phyloP scores from a whole-genome alignment of 306 rosid genomes.

The Vigna mungo region DNA sequence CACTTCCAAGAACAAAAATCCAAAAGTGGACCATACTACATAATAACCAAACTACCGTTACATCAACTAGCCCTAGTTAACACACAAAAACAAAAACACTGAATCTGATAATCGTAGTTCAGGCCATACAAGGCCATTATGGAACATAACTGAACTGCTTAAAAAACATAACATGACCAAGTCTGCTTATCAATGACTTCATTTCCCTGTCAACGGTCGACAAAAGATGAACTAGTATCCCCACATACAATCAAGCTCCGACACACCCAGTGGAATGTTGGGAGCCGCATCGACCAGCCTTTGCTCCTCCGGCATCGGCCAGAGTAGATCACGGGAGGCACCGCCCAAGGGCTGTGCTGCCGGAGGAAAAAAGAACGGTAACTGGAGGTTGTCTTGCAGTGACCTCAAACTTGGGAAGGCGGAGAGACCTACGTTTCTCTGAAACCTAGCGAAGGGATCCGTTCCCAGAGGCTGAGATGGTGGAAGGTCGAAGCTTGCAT shows the following conservation, averaged over 20 bases:
- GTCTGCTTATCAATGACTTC: neutral
- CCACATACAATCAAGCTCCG: conserved; percentile 94
- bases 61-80: neutral
- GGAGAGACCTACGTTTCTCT: conserved; percentile 61
- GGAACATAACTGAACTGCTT: neutral
- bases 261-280: conserved; percentile 43
- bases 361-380: conserved; percentile 62
- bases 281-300: conserved; percentile 35
- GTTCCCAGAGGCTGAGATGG: conserved; percentile 15
- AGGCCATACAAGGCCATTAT: neutral
- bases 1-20: conserved; percentile 1
- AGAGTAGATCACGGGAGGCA: conserved; percentile 41
- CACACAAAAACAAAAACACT: neutral
- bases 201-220: neutral
- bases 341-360: conserved; percentile 37
- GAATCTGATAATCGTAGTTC: no score
- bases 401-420: conserved; percentile 87
- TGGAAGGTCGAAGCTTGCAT: conserved; percentile 47
- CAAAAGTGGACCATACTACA: neutral
- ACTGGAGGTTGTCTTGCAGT: conserved; percentile 84
- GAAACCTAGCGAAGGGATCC: conserved; percentile 55
- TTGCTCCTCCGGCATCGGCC: conserved; percentile 58
- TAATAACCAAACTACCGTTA: conserved; percentile 9
- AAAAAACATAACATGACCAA: neutral
- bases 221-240: conserved; percentile 34